phyloP scores from a whole-genome alignment of 495 filamentous ascomycete genomes.

The Oidiodendron maius region DNA sequence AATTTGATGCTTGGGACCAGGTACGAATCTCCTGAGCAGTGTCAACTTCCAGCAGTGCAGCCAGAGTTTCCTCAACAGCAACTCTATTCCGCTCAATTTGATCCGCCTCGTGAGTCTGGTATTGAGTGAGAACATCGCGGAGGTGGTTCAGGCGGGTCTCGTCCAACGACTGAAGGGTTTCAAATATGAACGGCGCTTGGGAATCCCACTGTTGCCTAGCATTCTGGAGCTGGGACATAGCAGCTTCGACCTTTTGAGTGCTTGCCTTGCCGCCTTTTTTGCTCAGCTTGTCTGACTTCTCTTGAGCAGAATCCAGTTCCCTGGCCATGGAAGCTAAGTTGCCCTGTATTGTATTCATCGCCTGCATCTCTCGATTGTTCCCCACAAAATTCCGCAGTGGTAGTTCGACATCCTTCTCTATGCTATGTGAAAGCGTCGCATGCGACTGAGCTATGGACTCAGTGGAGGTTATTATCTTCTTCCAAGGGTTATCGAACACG shows the following conservation, averaged over 20 bases:
- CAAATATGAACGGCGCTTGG: constrained; percentile 91
- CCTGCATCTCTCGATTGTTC: constrained; percentile 76
- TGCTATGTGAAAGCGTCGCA: constrained; percentile 71
- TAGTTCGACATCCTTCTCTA: constrained; percentile 86
- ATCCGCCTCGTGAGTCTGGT: constrained; percentile 89
- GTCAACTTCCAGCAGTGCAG: constrained; percentile 79
- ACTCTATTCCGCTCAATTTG: constrained; percentile 71
- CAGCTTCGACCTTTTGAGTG: constrained; percentile 72
- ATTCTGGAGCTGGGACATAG: constrained; percentile 66
- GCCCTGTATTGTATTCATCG: constrained; percentile 74
- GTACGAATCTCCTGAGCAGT: constrained; percentile 86
- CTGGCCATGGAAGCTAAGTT: constrained; percentile 78
- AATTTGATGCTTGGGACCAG: constrained; percentile 50
- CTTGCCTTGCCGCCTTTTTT: constrained; percentile 75
- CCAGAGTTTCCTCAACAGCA: constrained; percentile 76
- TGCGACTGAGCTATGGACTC: constrained; percentile 80
- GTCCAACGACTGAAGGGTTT: constrained; percentile 86
- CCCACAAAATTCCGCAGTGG: constrained; percentile 68
- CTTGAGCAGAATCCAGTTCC: constrained; percentile 77
- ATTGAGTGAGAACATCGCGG: constrained; percentile 86
- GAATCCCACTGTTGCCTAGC: constrained; percentile 88
- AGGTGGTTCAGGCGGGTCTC: constrained; percentile 87
- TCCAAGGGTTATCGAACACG: constrained; percentile 88
- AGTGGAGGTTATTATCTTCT: constrained; percentile 76
- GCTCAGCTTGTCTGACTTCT: constrained; percentile 79